These are phyloP conservation scores for Zygoascus hellenicus DNA, from an alignment of 1,139 yeast species.

Conservation along the genomic window DNA sequence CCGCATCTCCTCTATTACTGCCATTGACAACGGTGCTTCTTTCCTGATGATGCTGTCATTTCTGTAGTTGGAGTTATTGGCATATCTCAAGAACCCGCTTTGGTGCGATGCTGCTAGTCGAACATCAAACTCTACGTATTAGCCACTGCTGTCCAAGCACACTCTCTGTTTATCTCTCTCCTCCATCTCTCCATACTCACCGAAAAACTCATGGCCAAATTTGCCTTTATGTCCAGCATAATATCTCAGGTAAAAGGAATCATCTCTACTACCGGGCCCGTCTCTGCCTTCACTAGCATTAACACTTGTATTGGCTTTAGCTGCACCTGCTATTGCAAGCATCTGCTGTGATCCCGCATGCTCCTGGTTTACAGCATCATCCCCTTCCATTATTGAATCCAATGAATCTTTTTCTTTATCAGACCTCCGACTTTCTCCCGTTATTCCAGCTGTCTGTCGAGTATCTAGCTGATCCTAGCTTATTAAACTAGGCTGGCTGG, in stretches of 20 bases:
- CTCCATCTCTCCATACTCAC: slow-evolving; percentile 18
- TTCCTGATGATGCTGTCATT: slow-evolving; percentile 41
- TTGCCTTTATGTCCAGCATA: slow-evolving; percentile 43
- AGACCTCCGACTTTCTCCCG: neutral
- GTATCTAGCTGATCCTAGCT: too few relatives aligned
- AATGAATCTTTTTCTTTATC: neutral
- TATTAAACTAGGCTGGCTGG: too few relatives aligned
- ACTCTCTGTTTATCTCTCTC: too few relatives aligned
- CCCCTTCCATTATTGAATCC: neutral
- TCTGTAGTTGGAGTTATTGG: slow-evolving; percentile 44
- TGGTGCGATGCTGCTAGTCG: slow-evolving; percentile 31
- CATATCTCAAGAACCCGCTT: slow-evolving; percentile 39
- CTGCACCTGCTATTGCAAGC: neutral
- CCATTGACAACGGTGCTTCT: slow-evolving; percentile 36
- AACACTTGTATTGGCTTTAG: too few relatives aligned
- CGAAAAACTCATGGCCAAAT: slow-evolving; percentile 43
- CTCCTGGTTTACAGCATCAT: neutral
- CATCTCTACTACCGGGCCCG: slow-evolving; percentile 12
- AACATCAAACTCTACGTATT: slow-evolving; percentile 37
- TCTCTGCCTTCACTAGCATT: neutral
- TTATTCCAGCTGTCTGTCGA: neutral
- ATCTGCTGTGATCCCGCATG: slow-evolving; percentile 4
- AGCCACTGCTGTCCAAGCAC: too few relatives aligned
- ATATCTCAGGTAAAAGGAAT: slow-evolving; percentile 37
- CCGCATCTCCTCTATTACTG: slow-evolving; percentile 35